Base-by-base conservation (phyloP, 805 yeast species). In the Suhomyces kilbournensis region DNA sequence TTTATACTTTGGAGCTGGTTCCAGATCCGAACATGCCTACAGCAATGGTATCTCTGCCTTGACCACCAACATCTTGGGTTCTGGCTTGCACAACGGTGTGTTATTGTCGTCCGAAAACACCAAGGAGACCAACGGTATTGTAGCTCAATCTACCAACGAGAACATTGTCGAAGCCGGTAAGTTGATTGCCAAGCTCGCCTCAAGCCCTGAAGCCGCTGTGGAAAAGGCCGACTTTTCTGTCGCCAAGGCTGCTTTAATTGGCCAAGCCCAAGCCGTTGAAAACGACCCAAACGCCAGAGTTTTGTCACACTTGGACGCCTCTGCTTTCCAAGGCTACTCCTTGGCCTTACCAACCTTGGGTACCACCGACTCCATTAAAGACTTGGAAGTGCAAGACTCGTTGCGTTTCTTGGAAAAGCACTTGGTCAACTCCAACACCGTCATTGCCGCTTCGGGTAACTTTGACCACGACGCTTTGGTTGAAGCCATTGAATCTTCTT, bases 241-340 rank as follows among this genome's bases (percentile, higher is more conserved):
- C 46, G 75, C 79, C 60, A 79, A 84, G 64, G 68, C 67, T 8
- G 63, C 74, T 38, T 78, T 82, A 56, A 67, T 77, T 51, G 69
- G 72, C 19, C 68, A 75, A 56, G 79, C 85, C 52, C 80, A 75
- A 44, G 69, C 70, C 34, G 76, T 85, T 55, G 96, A 88, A 75
- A 67, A 73, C 49, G 69, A 61, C 54, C 81, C 86, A 61, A 77
- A 80, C 55, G 68, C 77, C 51, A 79, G 77, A 72, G 87, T 85
- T 48, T 63, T 84, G 60, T 89, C 86, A 74, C 96, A 88, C 73
- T 79, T 88, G 76, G 82, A 84, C 66, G 82, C 92, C 55, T 81
- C 92, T 56, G 96, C 96, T 51, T 88, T 84, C 86, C 96, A 88
- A 76, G 90, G 90, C 65, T 84, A 90, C 64, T 84, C 94, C 28